Base-by-base conservation (phyloP, 441 rosid genomes). In the Populus hybrid region DNA sequence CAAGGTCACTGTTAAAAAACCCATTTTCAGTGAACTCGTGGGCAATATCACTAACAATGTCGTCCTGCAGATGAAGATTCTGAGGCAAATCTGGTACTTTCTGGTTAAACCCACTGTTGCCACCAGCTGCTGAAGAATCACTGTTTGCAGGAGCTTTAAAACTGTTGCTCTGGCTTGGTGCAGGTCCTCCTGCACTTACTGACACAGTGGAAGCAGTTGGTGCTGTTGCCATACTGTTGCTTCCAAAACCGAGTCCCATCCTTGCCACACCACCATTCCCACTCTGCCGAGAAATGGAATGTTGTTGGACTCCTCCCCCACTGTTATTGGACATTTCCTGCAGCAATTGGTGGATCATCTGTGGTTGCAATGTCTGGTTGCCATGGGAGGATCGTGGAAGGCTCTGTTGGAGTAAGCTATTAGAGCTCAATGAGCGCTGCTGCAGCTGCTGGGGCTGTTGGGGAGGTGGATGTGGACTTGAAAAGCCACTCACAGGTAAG, bases 291-390 rank as follows among this genome's bases (percentile, higher is more conserved):
- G 88, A 38, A 74, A 83, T 74, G 53, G 92, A 77, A 78, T 80
- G 89, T 70, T 85, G 94, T 69, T 82, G 90, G 71, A 68, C 83
- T 36, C 84, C 87, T 23, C 84, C 85, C 35, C 85, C 86, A 56
- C 86, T 76, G 75, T 74, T 89, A 71, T 82, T 88, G 53, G 95
- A 88, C 89, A 93, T 87, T 80, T 91, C 98, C 72, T 92, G 97
- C 84, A 92, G 87, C 71, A 94, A 78, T 40, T 90, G 94, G 76
- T 26, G 26, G 26, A 96, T 85, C 93, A 91, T 88, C 83, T 90
- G 97, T 74, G 91, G 94, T 80, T 92, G 93, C 68, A 92, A 73
- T 33, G 85, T 84, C 81, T 86, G 97, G 83, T 77, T 94, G 74
- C 90, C 92, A 69, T 84, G 92, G 66, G 92, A 79, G 3, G 87